phyloP scores from a whole-genome alignment of 805 yeast genomes.

The Candida peoriensis region DNA sequence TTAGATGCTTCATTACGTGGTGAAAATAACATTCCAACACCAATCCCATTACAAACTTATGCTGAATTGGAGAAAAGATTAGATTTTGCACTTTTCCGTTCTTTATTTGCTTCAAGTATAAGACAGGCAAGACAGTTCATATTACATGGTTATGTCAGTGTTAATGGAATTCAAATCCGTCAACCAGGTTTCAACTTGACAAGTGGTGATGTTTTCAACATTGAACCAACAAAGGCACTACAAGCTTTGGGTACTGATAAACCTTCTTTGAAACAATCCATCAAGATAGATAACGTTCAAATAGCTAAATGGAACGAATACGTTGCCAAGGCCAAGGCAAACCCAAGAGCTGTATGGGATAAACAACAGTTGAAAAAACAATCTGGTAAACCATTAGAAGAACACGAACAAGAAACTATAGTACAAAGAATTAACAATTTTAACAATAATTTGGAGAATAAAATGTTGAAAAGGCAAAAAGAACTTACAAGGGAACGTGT shows the following conservation, averaged over 20 bases:
- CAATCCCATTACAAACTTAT: constrained; percentile 82
- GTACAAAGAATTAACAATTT: constrained; percentile 11
- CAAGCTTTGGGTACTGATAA: constrained; percentile 80
- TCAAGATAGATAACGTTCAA: constrained; percentile 67
- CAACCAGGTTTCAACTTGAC: constrained; percentile 75
- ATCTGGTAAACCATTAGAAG: constrained; percentile 19
- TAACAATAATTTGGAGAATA: constrained; percentile 14
- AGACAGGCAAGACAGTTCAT: constrained; percentile 93
- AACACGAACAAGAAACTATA: constrained; percentile 16
- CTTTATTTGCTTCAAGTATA: constrained; percentile 88
- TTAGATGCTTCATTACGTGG: constrained; percentile 76
- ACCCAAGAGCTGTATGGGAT: constrained; percentile 39
- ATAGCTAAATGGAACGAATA: constrained; percentile 71
- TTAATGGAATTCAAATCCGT: constrained; percentile 73
- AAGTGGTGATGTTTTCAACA: constrained; percentile 85
- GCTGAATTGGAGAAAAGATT: constrained; percentile 85
- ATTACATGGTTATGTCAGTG: constrained; percentile 73
- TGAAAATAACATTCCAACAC: constrained; percentile 54
- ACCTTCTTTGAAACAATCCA: constrained; percentile 67
- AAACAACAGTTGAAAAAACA: constrained; percentile 31
- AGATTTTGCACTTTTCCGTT: constrained; percentile 85
- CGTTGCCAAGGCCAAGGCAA: constrained; percentile 47
- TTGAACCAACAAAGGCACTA: constrained; percentile 79
- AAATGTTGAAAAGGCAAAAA: constrained; percentile 21
- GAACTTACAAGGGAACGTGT: constrained; percentile 17